A percentile compares a stretch with the other conserved stretches of the same genome.
phyloP scores from a whole-genome alignment of 139 green algal genomes.

The Volvox reticuliferus region DNA sequence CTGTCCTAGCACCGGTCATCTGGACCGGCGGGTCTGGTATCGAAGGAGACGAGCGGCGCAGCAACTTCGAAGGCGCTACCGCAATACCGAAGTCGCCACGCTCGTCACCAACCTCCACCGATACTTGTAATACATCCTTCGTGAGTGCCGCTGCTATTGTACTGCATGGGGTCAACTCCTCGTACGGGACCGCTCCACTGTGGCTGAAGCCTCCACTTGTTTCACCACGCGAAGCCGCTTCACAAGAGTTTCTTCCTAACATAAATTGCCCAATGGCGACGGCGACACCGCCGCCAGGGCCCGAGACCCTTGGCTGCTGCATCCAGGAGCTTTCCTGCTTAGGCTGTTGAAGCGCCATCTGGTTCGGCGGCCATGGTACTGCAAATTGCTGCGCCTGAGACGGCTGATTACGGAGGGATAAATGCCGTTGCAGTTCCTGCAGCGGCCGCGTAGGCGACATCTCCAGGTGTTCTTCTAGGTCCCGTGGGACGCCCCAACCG shows the following conservation, averaged over 20 bases:
- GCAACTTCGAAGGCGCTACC: neutral
- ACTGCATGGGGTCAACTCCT: neutral
- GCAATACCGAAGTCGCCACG: neutral
- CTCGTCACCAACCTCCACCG: too few species aligned
- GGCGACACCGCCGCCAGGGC: neutral
- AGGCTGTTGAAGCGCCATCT: neutral
- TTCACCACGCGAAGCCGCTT: neutral
- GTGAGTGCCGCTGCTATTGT: neutral
- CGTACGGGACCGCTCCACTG: neutral
- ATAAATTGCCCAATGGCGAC: neutral
- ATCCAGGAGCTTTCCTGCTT: neutral
- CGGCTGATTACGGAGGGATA: neutral
- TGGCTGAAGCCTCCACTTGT: neutral
- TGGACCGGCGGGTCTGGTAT: neutral
- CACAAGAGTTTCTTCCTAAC: too few species aligned
- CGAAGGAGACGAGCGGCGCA: neutral
- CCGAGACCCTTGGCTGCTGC: neutral
- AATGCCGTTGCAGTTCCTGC: neutral
- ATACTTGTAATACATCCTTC: neutral
- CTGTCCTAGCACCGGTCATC: neutral
- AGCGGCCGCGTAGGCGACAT: neutral
- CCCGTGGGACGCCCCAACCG: slow-evolving; percentile 2
- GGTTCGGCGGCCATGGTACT: neutral
- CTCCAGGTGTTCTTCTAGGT: slow-evolving; percentile 5
- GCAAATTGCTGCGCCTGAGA: neutral